Evolutionary conservation across 371 early-diverging fungal genomes (phyloP).

Genomic region (Mucor sp.): DNA sequence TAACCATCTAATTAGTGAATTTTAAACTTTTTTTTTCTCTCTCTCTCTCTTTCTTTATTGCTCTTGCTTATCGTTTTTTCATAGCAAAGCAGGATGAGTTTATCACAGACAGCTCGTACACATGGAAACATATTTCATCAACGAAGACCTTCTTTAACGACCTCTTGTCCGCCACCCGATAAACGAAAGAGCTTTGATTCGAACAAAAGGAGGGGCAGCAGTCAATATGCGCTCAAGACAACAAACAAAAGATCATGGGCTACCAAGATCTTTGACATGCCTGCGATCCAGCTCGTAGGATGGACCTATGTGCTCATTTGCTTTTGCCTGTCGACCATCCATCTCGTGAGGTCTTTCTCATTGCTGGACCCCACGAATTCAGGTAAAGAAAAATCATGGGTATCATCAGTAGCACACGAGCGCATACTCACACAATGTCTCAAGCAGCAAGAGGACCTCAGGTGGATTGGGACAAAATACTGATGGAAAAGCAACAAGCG

Average conservation of each 20-base stretch:
- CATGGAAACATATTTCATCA: slow-evolving; percentile 27
- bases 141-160: slow-evolving; percentile 36
- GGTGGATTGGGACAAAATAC: slow-evolving; percentile 12
- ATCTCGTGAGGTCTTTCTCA: slow-evolving; percentile 22
- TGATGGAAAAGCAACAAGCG: slow-evolving; percentile 4
- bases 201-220: slow-evolving; percentile 4
- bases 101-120: neutral
- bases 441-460: neutral
- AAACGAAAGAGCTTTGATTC: neutral
- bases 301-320: slow-evolving; percentile 32
- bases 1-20: neutral
- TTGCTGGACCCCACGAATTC: slow-evolving; percentile 2
- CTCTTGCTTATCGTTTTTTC: neutral
- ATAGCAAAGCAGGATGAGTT: neutral
- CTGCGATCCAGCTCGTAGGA: slow-evolving; percentile 24
- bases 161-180: slow-evolving; percentile 32
- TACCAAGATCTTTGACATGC: slow-evolving; percentile 12
- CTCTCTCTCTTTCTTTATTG: neutral
- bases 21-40: slow-evolving; percentile 1
- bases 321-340: slow-evolving; percentile 32
- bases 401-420: too few relatives aligned
- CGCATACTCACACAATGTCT: neutral
- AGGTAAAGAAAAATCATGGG: neutral
- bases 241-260: slow-evolving; percentile 3
- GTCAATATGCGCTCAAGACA: neutral